Conservation (phyloP, 1,284 basidiomycete genomes). For the Ceratorhiza oryzae-sativae region DNA sequence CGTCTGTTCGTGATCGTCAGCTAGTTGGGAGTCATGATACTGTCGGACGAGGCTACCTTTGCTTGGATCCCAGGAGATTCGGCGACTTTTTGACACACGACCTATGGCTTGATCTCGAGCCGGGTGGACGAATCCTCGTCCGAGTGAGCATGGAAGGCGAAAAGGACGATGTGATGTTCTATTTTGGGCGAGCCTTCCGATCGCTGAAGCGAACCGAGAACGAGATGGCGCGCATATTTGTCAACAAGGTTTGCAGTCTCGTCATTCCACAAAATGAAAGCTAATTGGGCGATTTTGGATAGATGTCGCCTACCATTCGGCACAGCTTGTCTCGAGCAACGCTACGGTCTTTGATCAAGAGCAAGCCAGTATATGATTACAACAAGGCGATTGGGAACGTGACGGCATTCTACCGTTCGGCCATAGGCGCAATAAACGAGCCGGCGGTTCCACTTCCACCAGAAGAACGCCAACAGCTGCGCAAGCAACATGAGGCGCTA, state of each 20-base stretch:
- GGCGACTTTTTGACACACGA: conserved; percentile 92
- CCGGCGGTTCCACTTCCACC: conserved; percentile 79
- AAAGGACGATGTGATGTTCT: conserved; percentile 97
- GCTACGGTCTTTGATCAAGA: conserved; percentile 79
- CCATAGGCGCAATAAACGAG: conserved; percentile 70
- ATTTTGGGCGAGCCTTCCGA: conserved; percentile 95
- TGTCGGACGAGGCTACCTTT: conserved; percentile 90
- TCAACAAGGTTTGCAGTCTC: conserved; percentile 80
- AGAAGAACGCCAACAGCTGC: conserved; percentile 63
- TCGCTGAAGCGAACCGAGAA: conserved; percentile 92
- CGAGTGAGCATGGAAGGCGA: conserved; percentile 98
- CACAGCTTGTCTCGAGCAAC: conserved; percentile 85
- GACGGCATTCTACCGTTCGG: conserved; percentile 79
- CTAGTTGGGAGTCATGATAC: conserved; percentile 90
- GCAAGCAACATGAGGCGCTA: conserved; percentile 66
- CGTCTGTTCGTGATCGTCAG: conserved; percentile 90
- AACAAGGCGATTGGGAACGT: conserved; percentile 83
- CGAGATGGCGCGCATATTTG: conserved; percentile 96
- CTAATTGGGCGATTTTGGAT: conserved; percentile 8
- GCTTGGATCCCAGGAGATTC: conserved; percentile 88
- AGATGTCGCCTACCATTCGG: conserved; percentile 95
- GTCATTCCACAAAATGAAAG: not conserved
- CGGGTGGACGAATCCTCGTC: conserved; percentile 83
- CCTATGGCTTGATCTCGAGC: conserved; percentile 90
- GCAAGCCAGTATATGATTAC: conserved; percentile 72